Conservation (phyloP, 331 rosid genomes). For the Quercus phellos region DNA sequence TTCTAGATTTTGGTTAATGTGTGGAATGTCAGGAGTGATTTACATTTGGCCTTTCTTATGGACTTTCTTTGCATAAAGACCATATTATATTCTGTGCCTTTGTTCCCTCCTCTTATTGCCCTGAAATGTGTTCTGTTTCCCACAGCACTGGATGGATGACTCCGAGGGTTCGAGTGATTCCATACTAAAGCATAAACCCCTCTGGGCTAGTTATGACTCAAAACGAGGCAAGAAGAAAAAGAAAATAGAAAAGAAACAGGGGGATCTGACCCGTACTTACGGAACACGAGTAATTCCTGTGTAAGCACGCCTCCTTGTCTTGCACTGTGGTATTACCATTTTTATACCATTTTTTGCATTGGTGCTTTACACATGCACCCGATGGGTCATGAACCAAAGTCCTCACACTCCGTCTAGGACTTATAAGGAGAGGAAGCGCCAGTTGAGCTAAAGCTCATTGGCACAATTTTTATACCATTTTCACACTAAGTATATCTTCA, state of each 20-base stretch:
- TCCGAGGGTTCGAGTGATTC: slow-evolving; percentile 61
- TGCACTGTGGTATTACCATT: slow-evolving; percentile 17
- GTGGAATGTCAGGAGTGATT: background rate
- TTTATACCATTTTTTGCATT: slow-evolving; percentile 3
- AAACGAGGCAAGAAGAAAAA: slow-evolving; percentile 54
- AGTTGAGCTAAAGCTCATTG: no score
- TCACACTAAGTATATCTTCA: background rate
- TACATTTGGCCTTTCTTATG: background rate
- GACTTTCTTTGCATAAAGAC: background rate
- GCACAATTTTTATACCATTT: background rate
- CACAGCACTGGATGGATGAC: slow-evolving; percentile 77
- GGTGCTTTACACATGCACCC: no score
- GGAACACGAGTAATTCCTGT: slow-evolving; percentile 99
- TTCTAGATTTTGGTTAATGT: background rate
- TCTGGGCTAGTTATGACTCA: slow-evolving; percentile 77
- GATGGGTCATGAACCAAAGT: no score
- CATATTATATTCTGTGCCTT: background rate
- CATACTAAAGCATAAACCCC: slow-evolving; percentile 87
- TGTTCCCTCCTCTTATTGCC: background rate
- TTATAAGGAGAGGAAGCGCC: no score
- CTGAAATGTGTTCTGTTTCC: slow-evolving; percentile 1
- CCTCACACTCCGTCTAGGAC: no score
- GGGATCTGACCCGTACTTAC: slow-evolving; percentile 74
- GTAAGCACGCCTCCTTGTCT: slow-evolving; percentile 47
- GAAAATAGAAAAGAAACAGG: slow-evolving; percentile 57